A percentile compares a stretch with the other conserved stretches of the same genome.
phyloP scores from a whole-genome alignment of 2,329 filamentous ascomycete species.

The Sclerotinia nivalis region DNA sequence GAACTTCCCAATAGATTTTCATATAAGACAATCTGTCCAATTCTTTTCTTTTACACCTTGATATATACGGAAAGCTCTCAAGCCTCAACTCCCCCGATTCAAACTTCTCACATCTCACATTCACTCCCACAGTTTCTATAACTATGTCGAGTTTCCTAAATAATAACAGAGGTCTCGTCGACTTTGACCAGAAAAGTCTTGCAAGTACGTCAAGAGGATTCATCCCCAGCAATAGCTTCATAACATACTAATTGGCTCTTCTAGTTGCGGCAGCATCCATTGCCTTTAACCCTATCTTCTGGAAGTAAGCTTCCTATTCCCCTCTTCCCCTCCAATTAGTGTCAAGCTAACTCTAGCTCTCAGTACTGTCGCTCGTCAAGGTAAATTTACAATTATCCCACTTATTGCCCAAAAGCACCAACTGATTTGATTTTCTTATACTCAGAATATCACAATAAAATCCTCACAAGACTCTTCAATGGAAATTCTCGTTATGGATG shows the following conservation, averaged over 20 bases:
- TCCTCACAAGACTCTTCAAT: constrained; percentile 82
- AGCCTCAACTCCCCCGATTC: not conserved
- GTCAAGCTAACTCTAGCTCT: constrained; percentile 21
- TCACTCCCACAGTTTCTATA: not conserved
- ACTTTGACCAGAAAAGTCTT: constrained; percentile 67
- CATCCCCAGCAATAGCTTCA: constrained; percentile 29
- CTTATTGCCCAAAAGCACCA: constrained; percentile 22
- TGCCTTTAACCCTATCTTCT: constrained; percentile 96
- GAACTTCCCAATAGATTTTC: not conserved
- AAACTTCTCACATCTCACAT: not conserved
- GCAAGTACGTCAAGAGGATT: constrained; percentile 53
- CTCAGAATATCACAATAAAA: constrained; percentile 85
- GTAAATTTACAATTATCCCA: constrained; percentile 48
- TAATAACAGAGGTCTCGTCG: constrained; percentile 47
- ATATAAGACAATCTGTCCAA: constrained; percentile 11
- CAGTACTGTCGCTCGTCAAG: constrained; percentile 81
- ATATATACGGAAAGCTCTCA: not conserved
- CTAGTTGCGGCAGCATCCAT: constrained; percentile 80
- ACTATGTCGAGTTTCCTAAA: constrained; percentile 37
- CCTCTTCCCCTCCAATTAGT: not conserved
- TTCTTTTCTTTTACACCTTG: not conserved
- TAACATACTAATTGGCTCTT: constrained; percentile 25
- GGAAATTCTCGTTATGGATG: constrained; percentile 78
- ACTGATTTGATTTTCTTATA: constrained; percentile 25
- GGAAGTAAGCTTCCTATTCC: constrained; percentile 73